Base-by-base conservation (phyloP, 2,329 filamentous ascomycete species). In the Venturiaceae sp. region DNA sequence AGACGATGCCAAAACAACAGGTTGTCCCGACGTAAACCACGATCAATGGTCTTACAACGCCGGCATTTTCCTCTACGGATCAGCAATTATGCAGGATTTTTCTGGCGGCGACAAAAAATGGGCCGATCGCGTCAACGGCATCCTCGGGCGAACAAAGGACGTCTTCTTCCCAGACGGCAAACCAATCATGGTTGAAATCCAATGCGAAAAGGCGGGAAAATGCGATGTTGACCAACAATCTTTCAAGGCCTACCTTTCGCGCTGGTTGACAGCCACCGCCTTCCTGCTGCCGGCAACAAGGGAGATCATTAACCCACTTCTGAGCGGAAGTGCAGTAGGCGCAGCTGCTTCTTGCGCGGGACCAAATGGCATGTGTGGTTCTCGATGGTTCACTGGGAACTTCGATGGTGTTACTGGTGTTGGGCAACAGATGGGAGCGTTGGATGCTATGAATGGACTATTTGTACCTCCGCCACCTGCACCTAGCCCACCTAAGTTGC, bases 181-280 rank as follows among this genome's bases (percentile, higher is more conserved):
- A 50, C 74, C 73, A 19, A 71, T 90, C 68, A 79, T 88, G 68
- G 80, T 77, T 64, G 87, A 91, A 72, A 77, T 77, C 62, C 80
- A 81, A 33, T 92, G 88, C 73, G 87, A 91, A 73, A 72, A 70
- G 7, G 71, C 71, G 59, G 72, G 74, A 58, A 76, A 75, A 28
- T 92, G 88, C 77, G 82, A 89, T 72, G 77, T 78, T 62, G 87
- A 91, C 69, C 86, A 90, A 73, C 80, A 81, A 65, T 83, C 80
- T 54, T 91, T 90, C 82, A 91, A 91, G 73, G 87, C 85, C 11
- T 90, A 89, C 69, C 76, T 90, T 28, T 72, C 83, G 30, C 84
- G 87, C 44, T 91, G 85, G 82, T 67, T 79, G 59, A 69, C 71
- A 16, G 76, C 77, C 61, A 71, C 75, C 8, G 71, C 75, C 1